Base-by-base conservation (phyloP, 805 yeast genomes). In the Saturnispora mendoncae region DNA sequence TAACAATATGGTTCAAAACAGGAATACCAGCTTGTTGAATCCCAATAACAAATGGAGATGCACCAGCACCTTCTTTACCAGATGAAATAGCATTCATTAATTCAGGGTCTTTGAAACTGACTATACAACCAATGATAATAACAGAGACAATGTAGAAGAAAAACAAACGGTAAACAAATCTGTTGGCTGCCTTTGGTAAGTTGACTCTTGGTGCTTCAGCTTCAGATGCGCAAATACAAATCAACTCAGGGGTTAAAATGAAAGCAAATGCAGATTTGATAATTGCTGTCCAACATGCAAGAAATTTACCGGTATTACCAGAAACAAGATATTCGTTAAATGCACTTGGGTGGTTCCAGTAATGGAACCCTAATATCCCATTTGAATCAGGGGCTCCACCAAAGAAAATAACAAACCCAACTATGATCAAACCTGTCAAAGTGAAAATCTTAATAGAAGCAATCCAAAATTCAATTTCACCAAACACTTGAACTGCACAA, bases 1-100 rank as follows among this genome's bases (percentile, higher is more conserved):
- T 87, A 55, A 86, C 71, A 37, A 87, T 75, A 50, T 80, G 83
- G 42, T 85, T 88, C 48, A 86, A 65, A 2, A 75, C 88, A 23
- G 58, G 56, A 49, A 85, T 83, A 38, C 74, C 68, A 14, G 85
- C 83, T 50, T 69, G 71, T 53, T 75, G 75, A 53, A 85, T 80
- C 41, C 94, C 95, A 56, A 84, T 79, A 40, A 84, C 90, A 53
- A 83, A 86, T 26, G 95, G 95, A 13, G 94, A 82, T 17, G 90
- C 90, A 35, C 80, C 74, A 4, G 94, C 92, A 47, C 77, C 74
- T 12, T 65, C 51, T 12, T 58, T 46, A 50, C 78, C 80, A 28
- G 65, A 62, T n/a, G 63, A 66, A 50, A 72, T 59, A 14, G 73
- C 74, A 36, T 50, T 51, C 50, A 72, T 60, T 38, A 70, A 61